Evolutionary conservation across 768 basidiomycete species (phyloP).

Genomic region (Nidula microcarpa): DNA sequence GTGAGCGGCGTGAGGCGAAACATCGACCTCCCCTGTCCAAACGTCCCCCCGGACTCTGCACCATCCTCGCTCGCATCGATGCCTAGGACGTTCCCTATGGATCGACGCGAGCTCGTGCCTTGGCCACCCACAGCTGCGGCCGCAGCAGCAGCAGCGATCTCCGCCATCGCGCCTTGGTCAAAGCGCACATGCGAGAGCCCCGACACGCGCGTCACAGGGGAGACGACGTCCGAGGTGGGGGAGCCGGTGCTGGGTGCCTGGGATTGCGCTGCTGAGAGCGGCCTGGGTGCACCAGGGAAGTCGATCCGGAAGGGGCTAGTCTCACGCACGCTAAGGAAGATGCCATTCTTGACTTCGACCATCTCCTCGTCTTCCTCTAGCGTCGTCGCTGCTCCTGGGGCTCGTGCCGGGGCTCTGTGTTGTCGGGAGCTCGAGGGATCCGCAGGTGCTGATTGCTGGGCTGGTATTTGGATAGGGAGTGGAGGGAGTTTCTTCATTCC

Average conservation of each 20-base stretch:
- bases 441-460: slow-evolving; percentile 1
- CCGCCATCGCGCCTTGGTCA: slow-evolving; percentile 4
- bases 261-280: neutral
- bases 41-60: slow-evolving; percentile 5
- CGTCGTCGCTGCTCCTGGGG: neutral
- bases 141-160: neutral
- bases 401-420: neutral
- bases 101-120: neutral
- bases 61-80: slow-evolving; percentile 1
- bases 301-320: slow-evolving; percentile 48
- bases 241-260: too few species aligned
- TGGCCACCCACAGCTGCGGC: neutral
- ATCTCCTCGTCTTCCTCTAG: slow-evolving; percentile 1
- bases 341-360: slow-evolving; percentile 8
- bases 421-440: neutral
- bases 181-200: slow-evolving; percentile 12
- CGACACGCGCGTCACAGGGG: slow-evolving; percentile 1
- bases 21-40: slow-evolving; percentile 9
- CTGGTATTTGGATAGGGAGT: slow-evolving; percentile 3
- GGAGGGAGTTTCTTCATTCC: neutral
- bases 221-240: neutral
- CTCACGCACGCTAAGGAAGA: slow-evolving; percentile 30
- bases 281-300: slow-evolving; percentile 12
- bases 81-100: neutral
- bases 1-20: slow-evolving; percentile 23